Base-by-base conservation (phyloP, 148 eudicot genomes). In the Fagopyrum tataricum region DNA sequence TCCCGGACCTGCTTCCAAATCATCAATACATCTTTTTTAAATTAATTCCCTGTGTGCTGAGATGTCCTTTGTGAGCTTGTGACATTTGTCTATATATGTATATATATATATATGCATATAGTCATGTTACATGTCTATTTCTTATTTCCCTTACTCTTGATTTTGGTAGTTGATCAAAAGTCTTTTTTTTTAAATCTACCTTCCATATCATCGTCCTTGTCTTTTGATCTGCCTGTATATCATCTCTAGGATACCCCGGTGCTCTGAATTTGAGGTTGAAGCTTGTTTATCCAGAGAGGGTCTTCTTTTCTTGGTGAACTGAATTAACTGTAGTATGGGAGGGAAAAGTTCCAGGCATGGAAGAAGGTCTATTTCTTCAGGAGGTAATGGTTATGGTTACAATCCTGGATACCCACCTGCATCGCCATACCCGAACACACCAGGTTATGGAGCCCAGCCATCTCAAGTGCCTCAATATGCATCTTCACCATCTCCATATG, bases 281-380 rank as follows among this genome's bases (percentile, higher is more conserved):
- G 20, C 2, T 62, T 62, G 68, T 62, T 2, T 31, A 42, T 62
- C n/a, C 14, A 59, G 66, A 26, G 39, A 62, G 42, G 42, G 66
- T 37, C 42, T 62, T 62, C 5, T 62, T 62, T 62, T 31, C n/a
- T 31, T 26, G 49, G 49, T 46, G 12, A 13, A 46, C 0, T 46
- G 49, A 3, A 31, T 31, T 31, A 31, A 31, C 13, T 46, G 49
- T 18, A 31, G 41, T 62, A 77, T 77, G 79, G 79, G 79, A 47
- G 76, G 75, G 7, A 71, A n/a, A 56, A 51, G 52, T 55, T 77
- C 79, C 12, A 77, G 73, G 72, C 52, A 62, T 11, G 39, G 75
- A 21, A 44, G 46, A 73, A 74, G 58, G 47, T 72, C 72, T 21
- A 41, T 44, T 48, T 37, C 68, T 31, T 62, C 68, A 62, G 68